These are phyloP conservation scores for Calonectria honghensis DNA, from an alignment of 2,329 filamentous ascomycete species.

Conservation along the genomic window DNA sequence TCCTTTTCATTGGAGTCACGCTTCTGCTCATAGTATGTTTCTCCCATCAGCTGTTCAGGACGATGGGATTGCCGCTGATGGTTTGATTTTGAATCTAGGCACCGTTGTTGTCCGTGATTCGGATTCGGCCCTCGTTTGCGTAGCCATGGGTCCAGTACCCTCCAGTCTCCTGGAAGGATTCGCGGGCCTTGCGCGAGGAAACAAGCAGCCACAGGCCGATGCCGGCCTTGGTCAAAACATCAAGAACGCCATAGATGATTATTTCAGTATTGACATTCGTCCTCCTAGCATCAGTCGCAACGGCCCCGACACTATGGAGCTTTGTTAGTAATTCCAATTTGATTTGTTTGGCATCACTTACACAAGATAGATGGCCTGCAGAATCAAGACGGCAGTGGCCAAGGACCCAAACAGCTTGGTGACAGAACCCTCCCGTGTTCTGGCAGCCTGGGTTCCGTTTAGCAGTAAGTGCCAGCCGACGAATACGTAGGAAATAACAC, in stretches of 20 bases:
- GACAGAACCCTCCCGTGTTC: slow-evolving; percentile 50
- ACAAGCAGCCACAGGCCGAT: slow-evolving; percentile 59
- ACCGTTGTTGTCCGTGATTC: slow-evolving; percentile 63
- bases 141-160: slow-evolving; percentile 64
- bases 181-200: slow-evolving; percentile 60
- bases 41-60: neutral
- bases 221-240: slow-evolving; percentile 57
- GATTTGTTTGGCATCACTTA: slow-evolving; percentile 44
- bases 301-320: slow-evolving; percentile 53
- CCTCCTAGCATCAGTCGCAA: slow-evolving; percentile 53
- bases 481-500: slow-evolving; percentile 77
- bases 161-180: slow-evolving; percentile 61
- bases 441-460: slow-evolving; percentile 49
- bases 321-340: slow-evolving; percentile 12
- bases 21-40: neutral
- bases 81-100: slow-evolving; percentile 38
- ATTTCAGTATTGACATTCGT: slow-evolving; percentile 56
- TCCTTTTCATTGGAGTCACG: neutral
- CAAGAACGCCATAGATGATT: slow-evolving; percentile 57
- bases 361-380: slow-evolving; percentile 56
- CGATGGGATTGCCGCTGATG: neutral
- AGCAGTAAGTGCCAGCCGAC: slow-evolving; percentile 62
- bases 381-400: slow-evolving; percentile 48
- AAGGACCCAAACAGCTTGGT: slow-evolving; percentile 55
- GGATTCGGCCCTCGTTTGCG: slow-evolving; percentile 60